Evolutionary conservation across 1,284 basidiomycete genomes (phyloP).

Genomic region (Boletus smithii): DNA sequence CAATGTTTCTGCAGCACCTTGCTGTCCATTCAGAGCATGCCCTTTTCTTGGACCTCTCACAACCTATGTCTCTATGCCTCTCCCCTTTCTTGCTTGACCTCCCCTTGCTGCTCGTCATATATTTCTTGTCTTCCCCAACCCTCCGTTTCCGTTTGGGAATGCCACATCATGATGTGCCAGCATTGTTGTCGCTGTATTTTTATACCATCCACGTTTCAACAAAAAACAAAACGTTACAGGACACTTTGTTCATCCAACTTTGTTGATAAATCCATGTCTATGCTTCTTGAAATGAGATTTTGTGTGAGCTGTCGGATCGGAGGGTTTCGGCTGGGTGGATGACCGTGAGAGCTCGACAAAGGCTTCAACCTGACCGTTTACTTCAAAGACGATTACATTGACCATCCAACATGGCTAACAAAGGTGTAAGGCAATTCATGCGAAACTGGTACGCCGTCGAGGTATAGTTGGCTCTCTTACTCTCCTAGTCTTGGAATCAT

Average conservation of each 20-base stretch:
- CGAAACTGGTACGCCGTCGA: constrained; percentile 82
- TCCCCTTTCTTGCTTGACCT: constrained; percentile 3
- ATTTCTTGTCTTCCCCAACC: constrained; percentile 14
- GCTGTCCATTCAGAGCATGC: too few relatives aligned
- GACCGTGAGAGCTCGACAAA: constrained; percentile 17
- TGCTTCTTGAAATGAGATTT: constrained; percentile 1
- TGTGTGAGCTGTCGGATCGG: constrained; percentile 12
- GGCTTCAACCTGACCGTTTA: not conserved
- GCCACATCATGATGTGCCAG: constrained; percentile 27
- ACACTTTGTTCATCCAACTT: constrained; percentile 30
- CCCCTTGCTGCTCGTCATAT: constrained; percentile 18
- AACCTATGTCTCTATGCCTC: constrained; percentile 22
- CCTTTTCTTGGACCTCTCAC: constrained; percentile 2
- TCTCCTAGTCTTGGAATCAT: not conserved
- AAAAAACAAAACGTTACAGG: constrained; percentile 14
- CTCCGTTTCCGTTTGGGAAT: constrained; percentile 1
- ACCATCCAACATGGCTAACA: constrained; percentile 26
- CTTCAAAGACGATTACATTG: not conserved
- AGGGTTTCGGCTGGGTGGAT: constrained; percentile 14
- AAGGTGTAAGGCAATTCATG: constrained; percentile 43
- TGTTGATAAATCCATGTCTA: constrained; percentile 22
- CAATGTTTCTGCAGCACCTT: constrained; percentile 1
- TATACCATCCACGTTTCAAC: constrained; percentile 17
- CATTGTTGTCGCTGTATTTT: constrained; percentile 30
- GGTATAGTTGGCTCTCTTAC: constrained; percentile 42